These are phyloP conservation scores for Paramecium caudatum DNA, from an alignment of 73 alveolate genomes.

Conservation along the genomic window DNA sequence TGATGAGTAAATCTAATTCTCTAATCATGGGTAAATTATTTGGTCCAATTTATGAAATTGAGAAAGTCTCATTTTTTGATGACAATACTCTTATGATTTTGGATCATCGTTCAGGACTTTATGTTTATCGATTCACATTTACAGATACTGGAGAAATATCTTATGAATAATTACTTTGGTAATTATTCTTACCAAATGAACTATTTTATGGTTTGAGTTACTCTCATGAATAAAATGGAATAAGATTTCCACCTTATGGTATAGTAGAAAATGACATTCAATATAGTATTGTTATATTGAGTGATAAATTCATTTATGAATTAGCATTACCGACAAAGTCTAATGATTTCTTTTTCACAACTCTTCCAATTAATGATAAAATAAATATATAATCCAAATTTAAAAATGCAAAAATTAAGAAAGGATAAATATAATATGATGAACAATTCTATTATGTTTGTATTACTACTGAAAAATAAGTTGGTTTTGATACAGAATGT, in stretches of 20 bases:
- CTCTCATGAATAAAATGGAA: slow-evolving; percentile 48
- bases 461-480: not conserved
- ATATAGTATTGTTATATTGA: slow-evolving; percentile 21
- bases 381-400: not conserved
- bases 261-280: slow-evolving; percentile 54
- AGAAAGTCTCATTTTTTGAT: slow-evolving; percentile 56
- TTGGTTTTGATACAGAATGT: slow-evolving; percentile 31
- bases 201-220: slow-evolving; percentile 33
- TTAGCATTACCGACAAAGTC: slow-evolving; percentile 15
- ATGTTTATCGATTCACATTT: not conserved
- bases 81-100: slow-evolving; percentile 28
- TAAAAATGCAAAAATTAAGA: not conserved
- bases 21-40: not conserved
- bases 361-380: slow-evolving; percentile 51
- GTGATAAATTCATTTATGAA: slow-evolving; percentile 31
- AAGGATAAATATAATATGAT: slow-evolving; percentile 40
- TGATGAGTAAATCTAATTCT: not conserved
- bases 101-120: slow-evolving; percentile 16
- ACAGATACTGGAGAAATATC: not conserved
- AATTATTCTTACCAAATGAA: slow-evolving; percentile 46
- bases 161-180: slow-evolving; percentile 22
- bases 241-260: slow-evolving; percentile 51
- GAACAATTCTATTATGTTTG: slow-evolving; percentile 59
- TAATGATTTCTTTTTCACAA: not conserved
- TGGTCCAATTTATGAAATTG: not conserved